A percentile compares a stretch with the other conserved stretches of the same genome.
phyloP scores from a whole-genome alignment of 2,329 filamentous ascomycete genomes.

The Fusarium sp. region DNA sequence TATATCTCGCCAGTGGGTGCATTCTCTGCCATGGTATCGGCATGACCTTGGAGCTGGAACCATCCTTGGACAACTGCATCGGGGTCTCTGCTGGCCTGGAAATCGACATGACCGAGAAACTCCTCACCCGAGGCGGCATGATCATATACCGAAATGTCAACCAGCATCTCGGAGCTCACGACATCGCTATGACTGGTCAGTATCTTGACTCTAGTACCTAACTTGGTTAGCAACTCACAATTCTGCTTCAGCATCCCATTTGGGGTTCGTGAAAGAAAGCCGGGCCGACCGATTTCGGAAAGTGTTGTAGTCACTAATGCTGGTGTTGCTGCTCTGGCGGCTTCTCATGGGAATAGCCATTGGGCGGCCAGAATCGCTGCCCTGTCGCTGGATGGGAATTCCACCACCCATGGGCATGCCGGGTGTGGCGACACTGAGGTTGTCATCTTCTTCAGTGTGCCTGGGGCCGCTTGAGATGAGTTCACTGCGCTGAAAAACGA shows the following conservation, averaged over 20 bases:
- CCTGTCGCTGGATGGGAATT: slow-evolving; percentile 74
- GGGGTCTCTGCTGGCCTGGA: slow-evolving; percentile 75
- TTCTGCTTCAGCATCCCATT: slow-evolving; percentile 94
- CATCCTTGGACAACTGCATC: slow-evolving; percentile 83
- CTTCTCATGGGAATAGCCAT: slow-evolving; percentile 98
- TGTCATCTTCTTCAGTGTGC: slow-evolving; percentile 70
- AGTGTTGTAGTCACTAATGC: slow-evolving; percentile 74
- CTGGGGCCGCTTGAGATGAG: slow-evolving; percentile 91
- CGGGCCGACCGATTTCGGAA: slow-evolving; percentile 70
- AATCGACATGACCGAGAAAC: slow-evolving; percentile 90
- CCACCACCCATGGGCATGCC: slow-evolving; percentile 54
- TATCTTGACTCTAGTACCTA: neutral
- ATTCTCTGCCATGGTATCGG: slow-evolving; percentile 77
- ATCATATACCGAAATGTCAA: slow-evolving; percentile 96
- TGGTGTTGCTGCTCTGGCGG: slow-evolving; percentile 95
- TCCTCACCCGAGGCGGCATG: slow-evolving; percentile 82
- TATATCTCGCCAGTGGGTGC: slow-evolving; percentile 88
- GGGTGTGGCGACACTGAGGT: slow-evolving; percentile 59
- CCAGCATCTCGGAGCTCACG: slow-evolving; percentile 87
- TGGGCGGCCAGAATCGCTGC: slow-evolving; percentile 82
- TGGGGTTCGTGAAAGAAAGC: slow-evolving; percentile 79
- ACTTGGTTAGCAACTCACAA: slow-evolving; percentile 75
- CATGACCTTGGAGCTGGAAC: slow-evolving; percentile 83
- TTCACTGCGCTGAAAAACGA: slow-evolving; percentile 96
- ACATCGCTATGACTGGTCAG: slow-evolving; percentile 78